Conservation (phyloP, 805 yeast genomes). For the Pichia kluyveri region DNA sequence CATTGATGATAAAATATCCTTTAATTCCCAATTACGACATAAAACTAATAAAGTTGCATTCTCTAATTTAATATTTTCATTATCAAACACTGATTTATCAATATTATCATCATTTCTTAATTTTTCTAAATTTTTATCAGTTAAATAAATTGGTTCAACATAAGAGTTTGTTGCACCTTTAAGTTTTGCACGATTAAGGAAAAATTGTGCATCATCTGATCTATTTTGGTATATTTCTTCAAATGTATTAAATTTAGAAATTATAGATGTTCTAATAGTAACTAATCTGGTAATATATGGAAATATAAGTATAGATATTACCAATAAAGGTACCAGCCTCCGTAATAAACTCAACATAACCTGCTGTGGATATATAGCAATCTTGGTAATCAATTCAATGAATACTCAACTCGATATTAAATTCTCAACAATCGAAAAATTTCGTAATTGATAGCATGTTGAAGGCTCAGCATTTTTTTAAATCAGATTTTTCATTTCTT, state of each 20-base stretch:
- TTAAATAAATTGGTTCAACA: conserved; percentile 21
- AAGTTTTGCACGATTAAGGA: conserved; percentile 15
- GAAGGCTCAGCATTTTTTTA: no score
- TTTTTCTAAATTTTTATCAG: not conserved
- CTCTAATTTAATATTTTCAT: conserved; percentile 36
- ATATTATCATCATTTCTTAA: no score
- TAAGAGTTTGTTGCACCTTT: conserved; percentile 34
- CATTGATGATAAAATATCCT: conserved; percentile 53
- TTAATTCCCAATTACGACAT: conserved; percentile 71
- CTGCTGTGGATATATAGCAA: no score
- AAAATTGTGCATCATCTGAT: conserved; percentile 8
- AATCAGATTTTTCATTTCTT: no score
- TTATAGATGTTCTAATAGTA: not conserved
- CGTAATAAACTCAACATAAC: no score
- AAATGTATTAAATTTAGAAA: not conserved
- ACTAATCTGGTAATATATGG: not conserved
- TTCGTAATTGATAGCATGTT: no score
- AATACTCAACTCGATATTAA: no score
- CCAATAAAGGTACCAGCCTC: no score
- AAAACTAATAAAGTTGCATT: conserved; percentile 87
- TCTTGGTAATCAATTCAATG: no score
- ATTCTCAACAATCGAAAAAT: no score
- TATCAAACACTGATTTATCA: not conserved
- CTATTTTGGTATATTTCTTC: conserved; percentile 1
- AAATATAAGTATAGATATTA: no score